Evolutionary conservation across 345 rosid genomes (phyloP), one percentile per base, ranked within the genome.

Genomic region (Gossypium sturtianum): DNA sequence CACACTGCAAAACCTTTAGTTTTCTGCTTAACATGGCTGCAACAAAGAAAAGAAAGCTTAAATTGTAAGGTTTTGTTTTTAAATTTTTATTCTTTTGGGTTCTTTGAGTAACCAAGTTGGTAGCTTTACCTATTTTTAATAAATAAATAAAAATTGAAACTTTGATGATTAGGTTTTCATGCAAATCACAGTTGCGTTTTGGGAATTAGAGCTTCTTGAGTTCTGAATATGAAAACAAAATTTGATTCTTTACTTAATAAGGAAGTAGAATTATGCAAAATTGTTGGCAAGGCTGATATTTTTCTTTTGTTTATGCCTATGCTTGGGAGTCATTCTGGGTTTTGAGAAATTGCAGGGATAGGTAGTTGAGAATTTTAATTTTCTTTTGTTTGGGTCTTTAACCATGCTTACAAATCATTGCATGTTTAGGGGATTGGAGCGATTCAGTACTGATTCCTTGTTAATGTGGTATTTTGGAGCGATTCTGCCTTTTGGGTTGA

Each of bases 31-130:
- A 49, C 11, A 87, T 87, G 88, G 83, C 76, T 58, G 83, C 82
- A 2, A 80, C 73, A 72, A 84, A 67, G 85, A 80, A 82, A 69
- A 84, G 84, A 66, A 84, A 82, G 74, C 70, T 83, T 27, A 83
- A 83, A 70, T 77, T 59, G 90, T 87, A 60, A 81, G 90, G 4
- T 45, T 25, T 47, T 12, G 7, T 34, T 34, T 34, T 34, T 34
- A 34, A 34, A 34, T 34, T 5, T 34, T 1, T 5, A 0, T 34
- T 34, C 41, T 34, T 34, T 34, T 34, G 41, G 41, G 41, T 34
- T 34, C 5, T 34, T 27, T 16, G 11, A 76, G 38, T 8, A 11
- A 11, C 34, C 27, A 58, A 22, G 34, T 20, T 62, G 70, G 25
- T 13, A 41, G 5, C 17, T 81, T 62, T 73, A 12, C 58, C 49